These are phyloP conservation scores for Juglanconis sp. DNA, from an alignment of 2,329 filamentous ascomycete genomes.

Conservation along the genomic window DNA sequence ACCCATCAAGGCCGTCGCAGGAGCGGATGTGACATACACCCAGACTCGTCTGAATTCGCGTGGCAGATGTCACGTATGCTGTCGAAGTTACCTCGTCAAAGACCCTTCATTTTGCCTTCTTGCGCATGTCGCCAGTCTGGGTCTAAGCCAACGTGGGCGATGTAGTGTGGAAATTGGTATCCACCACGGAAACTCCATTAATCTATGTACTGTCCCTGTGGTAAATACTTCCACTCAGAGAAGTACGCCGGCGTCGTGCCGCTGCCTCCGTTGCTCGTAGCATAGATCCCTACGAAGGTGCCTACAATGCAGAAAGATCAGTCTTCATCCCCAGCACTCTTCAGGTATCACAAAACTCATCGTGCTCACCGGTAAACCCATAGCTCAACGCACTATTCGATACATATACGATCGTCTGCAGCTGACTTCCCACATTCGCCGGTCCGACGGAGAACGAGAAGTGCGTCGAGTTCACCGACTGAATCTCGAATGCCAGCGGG, in stretches of 20 bases:
- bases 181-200: slow-evolving; percentile 9
- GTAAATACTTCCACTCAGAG: slow-evolving; percentile 43
- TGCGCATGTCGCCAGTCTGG: background rate
- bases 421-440: slow-evolving; percentile 27
- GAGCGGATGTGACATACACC: too few relatives aligned
- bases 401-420: slow-evolving; percentile 29
- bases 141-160: background rate
- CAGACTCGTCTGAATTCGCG: too few relatives aligned
- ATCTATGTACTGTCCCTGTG: slow-evolving; percentile 34
- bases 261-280: slow-evolving; percentile 47
- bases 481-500: slow-evolving; percentile 38
- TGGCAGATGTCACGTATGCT: too few relatives aligned
- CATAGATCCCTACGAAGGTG: slow-evolving; percentile 48
- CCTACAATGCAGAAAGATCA: slow-evolving; percentile 27
- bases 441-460: slow-evolving; percentile 39
- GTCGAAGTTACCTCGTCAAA: too few relatives aligned
- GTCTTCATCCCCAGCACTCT: too few relatives aligned
- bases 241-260: slow-evolving; percentile 44
- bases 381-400: slow-evolving; percentile 36
- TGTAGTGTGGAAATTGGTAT: background rate
- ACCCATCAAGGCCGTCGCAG: too few relatives aligned
- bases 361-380: slow-evolving; percentile 36
- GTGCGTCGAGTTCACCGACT: slow-evolving; percentile 43
- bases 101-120: background rate
- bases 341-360: background rate